phyloP scores from a whole-genome alignment of 495 filamentous ascomycete species.

The Zalerion maritima region DNA sequence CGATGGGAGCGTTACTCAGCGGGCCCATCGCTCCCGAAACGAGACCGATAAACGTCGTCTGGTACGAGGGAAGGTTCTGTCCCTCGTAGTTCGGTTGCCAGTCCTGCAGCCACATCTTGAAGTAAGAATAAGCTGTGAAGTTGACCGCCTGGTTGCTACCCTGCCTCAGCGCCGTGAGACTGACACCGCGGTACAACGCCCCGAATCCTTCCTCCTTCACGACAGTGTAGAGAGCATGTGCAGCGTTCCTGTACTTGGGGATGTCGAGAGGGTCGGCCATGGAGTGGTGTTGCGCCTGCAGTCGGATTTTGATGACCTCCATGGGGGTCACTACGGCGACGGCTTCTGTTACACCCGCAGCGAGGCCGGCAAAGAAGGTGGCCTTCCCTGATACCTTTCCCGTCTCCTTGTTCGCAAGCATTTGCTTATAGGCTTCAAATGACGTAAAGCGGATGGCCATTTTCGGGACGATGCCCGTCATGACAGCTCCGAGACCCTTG shows the following conservation, averaged over 20 bases:
- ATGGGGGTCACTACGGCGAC: conserved; percentile 93
- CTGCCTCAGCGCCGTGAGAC: conserved; percentile 82
- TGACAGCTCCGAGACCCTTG: conserved; percentile 89
- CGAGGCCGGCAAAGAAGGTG: conserved; percentile 79
- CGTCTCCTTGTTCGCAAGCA: conserved; percentile 57
- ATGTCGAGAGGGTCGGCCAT: conserved; percentile 85
- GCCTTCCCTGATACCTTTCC: conserved; percentile 53
- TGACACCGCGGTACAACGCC: conserved; percentile 82
- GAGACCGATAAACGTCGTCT: conserved; percentile 83
- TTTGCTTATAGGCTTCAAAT: conserved; percentile 87
- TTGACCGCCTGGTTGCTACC: conserved; percentile 97
- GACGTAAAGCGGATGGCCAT: conserved; percentile 99
- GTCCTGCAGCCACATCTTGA: conserved; percentile 62
- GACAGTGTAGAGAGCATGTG: conserved; percentile 88
- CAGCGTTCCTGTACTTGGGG: conserved; percentile 94
- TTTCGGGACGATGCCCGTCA: conserved; percentile 96
- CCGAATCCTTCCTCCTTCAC: conserved; percentile 78
- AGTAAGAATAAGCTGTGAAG: conserved; percentile 94
- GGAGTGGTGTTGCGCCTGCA: conserved; percentile 92
- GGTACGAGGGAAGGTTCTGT: conserved; percentile 61
- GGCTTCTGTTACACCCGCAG: conserved; percentile 89
- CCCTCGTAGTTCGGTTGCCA: conserved; percentile 46
- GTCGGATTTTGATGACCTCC: conserved; percentile 96
- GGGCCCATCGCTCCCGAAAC: conserved; percentile 91
- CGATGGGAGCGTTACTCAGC: conserved; percentile 90